Percentiles rank a stretch among this genome's conserved stretches.
phyloP scores from a whole-genome alignment of 352 stramenopile species.

The Plasmopara halstedii region DNA sequence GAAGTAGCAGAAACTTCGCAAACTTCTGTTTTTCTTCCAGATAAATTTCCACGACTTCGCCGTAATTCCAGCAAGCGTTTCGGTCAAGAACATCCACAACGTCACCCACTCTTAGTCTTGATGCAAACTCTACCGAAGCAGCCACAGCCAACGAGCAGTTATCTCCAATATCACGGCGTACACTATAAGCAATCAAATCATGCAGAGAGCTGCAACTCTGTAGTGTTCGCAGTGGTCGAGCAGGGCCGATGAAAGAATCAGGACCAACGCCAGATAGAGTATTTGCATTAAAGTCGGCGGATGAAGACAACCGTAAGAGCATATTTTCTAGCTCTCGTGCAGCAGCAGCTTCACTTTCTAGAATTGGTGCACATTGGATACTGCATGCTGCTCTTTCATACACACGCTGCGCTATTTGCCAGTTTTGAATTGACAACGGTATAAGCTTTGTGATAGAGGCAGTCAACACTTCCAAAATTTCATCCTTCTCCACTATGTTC shows the following conservation, averaged over 20 bases:
- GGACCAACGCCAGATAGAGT: too few relatives aligned
- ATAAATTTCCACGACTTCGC: conserved; percentile 57
- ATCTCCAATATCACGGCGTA: conserved; percentile 23
- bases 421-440: conserved; percentile 62
- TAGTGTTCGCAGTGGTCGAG: conserved; percentile 14
- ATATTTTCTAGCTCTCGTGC: conserved; percentile 45
- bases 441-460: conserved; percentile 48
- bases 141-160: conserved; percentile 36
- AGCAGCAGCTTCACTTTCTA: conserved; percentile 36
- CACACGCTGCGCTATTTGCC: conserved; percentile 48
- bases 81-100: conserved; percentile 72
- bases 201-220: conserved; percentile 32
- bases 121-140: conserved; percentile 61
- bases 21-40: conserved; percentile 22
- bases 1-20: conserved; percentile 61
- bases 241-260: conserved; percentile 1
- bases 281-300: conserved; percentile 8
- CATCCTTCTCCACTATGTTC: conserved; percentile 58
- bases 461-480: conserved; percentile 48
- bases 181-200: conserved; percentile 50
- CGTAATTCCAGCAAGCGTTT: conserved; percentile 77
- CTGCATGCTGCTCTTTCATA: conserved; percentile 47
- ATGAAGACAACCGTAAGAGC: conserved; percentile 46
- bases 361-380: conserved; percentile 42
- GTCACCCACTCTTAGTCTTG: conserved; percentile 48